phyloP scores from a whole-genome alignment of 768 basidiomycete genomes.

The Suillus occidentalis region DNA sequence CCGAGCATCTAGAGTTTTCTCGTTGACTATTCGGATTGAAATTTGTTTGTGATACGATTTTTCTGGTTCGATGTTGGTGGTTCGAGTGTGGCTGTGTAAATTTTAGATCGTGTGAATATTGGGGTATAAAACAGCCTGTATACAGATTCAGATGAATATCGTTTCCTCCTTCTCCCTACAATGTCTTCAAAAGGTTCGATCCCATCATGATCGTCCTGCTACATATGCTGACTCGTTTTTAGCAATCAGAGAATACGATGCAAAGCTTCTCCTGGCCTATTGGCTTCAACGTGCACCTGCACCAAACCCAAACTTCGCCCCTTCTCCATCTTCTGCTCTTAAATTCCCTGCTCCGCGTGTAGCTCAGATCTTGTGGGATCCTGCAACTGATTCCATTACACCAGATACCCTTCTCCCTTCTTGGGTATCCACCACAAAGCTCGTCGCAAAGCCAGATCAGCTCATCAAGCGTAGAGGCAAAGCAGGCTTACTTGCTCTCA shows the following conservation, averaged over 20 bases:
- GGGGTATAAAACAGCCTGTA: constrained; percentile 17
- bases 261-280: constrained; percentile 95
- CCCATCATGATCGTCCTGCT: not conserved
- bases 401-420: constrained; percentile 62
- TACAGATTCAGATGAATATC: constrained; percentile 4
- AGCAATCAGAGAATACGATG: constrained; percentile 98
- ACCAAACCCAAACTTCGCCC: constrained; percentile 61
- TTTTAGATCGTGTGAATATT: constrained; percentile 31
- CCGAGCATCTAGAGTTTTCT: not conserved
- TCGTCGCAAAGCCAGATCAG: constrained; percentile 96
- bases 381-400: constrained; percentile 60
- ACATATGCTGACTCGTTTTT: not conserved
- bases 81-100: constrained; percentile 28
- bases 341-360: constrained; percentile 73
- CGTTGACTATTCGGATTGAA: not conserved
- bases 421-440: constrained; percentile 84
- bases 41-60: not conserved
- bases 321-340: constrained; percentile 38
- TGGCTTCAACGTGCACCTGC: constrained; percentile 92
- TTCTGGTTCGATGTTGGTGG: constrained; percentile 3
- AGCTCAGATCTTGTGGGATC: constrained; percentile 87
- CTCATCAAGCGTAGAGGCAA: constrained; percentile 99
- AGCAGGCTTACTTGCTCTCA: constrained; percentile 91
- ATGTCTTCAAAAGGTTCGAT: constrained; percentile 35
- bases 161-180: constrained; percentile 7